These are phyloP conservation scores for Fragilaria radians DNA, from an alignment of 108 stramenopile species.

Conservation along the genomic window DNA sequence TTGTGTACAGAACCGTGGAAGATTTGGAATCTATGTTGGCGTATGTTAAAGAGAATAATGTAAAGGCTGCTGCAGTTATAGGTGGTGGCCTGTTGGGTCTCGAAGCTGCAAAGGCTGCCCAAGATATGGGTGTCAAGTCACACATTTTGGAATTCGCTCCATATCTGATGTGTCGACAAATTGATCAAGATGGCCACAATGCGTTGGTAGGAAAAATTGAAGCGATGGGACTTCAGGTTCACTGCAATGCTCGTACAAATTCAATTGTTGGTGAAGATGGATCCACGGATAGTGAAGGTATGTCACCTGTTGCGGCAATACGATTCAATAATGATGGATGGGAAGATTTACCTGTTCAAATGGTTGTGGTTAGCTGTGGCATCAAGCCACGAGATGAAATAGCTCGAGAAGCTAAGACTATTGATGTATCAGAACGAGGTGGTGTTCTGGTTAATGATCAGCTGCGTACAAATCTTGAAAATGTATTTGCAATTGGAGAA, in stretches of 20 bases:
- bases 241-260: constrained; percentile 86
- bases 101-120: constrained; percentile 76
- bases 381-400: constrained; percentile 94
- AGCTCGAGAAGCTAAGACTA: constrained; percentile 41
- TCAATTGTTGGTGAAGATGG: constrained; percentile 83
- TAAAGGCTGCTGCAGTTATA: constrained; percentile 87
- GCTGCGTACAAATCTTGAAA: constrained; percentile 63
- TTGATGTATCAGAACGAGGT: constrained; percentile 84
- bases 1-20: constrained; percentile 94
- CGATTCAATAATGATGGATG: constrained; percentile 81
- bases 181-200: constrained; percentile 90
- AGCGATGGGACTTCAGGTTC: constrained; percentile 87
- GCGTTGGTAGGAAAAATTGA: constrained; percentile 88
- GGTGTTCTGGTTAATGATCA: constrained; percentile 87
- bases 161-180: constrained; percentile 93
- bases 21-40: constrained; percentile 87
- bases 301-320: constrained; percentile 62
- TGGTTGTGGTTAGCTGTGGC: constrained; percentile 87
- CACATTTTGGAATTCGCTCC: constrained; percentile 92
- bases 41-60: constrained; percentile 77
- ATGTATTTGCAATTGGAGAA: constrained; percentile 90
- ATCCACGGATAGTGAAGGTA: constrained; percentile 59
- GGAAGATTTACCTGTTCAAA: constrained; percentile 87
- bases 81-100: constrained; percentile 89
- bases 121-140: constrained; percentile 85